Evolutionary conservation across 2,329 filamentous ascomycete species (phyloP).

Genomic region (Aureobasidium mangrovei): DNA sequence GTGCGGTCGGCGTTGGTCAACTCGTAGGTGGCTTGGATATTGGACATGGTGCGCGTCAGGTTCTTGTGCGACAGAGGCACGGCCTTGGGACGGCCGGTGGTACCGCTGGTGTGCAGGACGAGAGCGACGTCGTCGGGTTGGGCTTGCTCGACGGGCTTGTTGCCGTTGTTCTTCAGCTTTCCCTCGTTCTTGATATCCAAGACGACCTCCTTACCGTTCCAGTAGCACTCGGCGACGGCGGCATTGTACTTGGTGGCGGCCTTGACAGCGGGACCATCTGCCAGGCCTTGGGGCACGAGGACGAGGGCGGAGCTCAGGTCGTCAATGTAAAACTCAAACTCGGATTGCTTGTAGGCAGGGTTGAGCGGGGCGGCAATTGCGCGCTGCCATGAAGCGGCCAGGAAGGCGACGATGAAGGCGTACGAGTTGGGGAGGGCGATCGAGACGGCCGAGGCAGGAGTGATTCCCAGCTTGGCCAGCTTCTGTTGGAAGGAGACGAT

Average conservation of each 20-base stretch:
- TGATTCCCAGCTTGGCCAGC: constrained; percentile 66
- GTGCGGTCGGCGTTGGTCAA: constrained; percentile 65
- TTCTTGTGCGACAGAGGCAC: constrained; percentile 76
- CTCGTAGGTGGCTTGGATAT: constrained; percentile 70
- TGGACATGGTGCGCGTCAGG: constrained; percentile 70
- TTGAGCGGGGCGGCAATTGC: constrained; percentile 80
- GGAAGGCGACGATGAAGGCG: constrained; percentile 79
- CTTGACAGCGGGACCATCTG: constrained; percentile 61
- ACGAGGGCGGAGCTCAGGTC: constrained; percentile 73
- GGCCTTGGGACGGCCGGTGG: constrained; percentile 77
- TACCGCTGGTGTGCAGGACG: constrained; percentile 76
- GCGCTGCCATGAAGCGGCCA: constrained; percentile 78
- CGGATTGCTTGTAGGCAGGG: constrained; percentile 77
- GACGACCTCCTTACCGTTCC: constrained; percentile 61
- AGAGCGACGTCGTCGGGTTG: constrained; percentile 70
- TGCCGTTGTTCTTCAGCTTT: constrained; percentile 48
- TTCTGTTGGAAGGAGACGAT: constrained; percentile 65
- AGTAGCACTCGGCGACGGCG: constrained; percentile 81
- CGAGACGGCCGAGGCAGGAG: constrained; percentile 62
- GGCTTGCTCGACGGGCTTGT: constrained; percentile 43
- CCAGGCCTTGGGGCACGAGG: constrained; percentile 61
- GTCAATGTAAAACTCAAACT: constrained; percentile 88
- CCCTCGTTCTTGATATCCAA: constrained; percentile 71
- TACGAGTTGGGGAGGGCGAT: constrained; percentile 79
- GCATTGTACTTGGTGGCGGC: constrained; percentile 72